Evolutionary conservation across 2,329 filamentous ascomycete genomes (phyloP).

Genomic region (Xylaria sp.): DNA sequence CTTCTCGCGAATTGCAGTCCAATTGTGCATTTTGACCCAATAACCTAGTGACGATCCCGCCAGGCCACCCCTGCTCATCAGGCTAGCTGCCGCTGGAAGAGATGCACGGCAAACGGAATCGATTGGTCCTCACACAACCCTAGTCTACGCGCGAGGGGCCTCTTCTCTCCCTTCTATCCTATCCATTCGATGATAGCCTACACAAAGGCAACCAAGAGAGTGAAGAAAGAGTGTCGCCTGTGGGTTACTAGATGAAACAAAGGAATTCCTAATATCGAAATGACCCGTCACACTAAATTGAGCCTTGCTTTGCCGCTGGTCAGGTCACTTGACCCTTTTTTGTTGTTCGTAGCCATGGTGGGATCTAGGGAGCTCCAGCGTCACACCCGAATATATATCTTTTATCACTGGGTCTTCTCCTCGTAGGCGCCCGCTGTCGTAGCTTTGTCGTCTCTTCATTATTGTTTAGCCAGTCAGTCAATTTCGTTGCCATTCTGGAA

Average conservation of each 20-base stretch:
- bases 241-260: conserved; percentile 30
- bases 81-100: neutral
- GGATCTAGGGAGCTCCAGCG: neutral
- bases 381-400: conserved; percentile 18
- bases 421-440: neutral
- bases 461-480: conserved; percentile 2
- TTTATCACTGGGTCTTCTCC: conserved; percentile 8
- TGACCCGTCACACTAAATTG: neutral
- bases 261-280: conserved; percentile 16
- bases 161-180: conserved; percentile 17
- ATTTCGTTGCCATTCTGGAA: conserved; percentile 24
- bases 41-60: neutral
- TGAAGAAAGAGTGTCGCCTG: conserved; percentile 27
- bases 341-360: conserved; percentile 14
- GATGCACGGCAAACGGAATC: conserved; percentile 29
- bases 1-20: neutral
- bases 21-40: neutral
- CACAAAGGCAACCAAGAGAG: conserved; percentile 36
- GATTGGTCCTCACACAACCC: conserved; percentile 37
- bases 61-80: neutral
- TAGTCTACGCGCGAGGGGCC: conserved; percentile 18
- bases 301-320: conserved; percentile 5
- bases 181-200: conserved; percentile 25
- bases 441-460: conserved; percentile 22
- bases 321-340: conserved; percentile 16